Base-by-base conservation (phyloP, 2,329 filamentous ascomycete species). In the Aspergillus ibericus region DNA sequence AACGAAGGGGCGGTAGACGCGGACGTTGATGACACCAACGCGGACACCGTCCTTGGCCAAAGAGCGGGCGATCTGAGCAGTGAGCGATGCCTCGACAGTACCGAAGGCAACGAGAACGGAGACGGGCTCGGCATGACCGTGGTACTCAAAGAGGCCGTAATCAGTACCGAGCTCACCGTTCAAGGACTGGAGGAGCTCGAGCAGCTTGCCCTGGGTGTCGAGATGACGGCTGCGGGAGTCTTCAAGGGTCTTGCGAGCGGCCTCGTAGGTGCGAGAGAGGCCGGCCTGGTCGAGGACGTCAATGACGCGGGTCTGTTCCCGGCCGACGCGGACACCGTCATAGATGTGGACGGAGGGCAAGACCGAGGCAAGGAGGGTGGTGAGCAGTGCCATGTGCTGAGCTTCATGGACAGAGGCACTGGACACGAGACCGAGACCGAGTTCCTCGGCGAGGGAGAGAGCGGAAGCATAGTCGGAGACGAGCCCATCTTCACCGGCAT, bases 361-460 rank as follows among this genome's bases (percentile, higher is more conserved):
- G 13, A 95, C 79, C 47, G 85, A 87, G 18, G 92, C 89, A 61
- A 96, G 80, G 22, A 96, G 79, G 3, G 92, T 96, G 1, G 92
- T 86, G 68, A 96, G 88, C n/a, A 96, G 79, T 7, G 92, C 85
- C 89, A 96, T 96, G 79, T 99, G 95, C 82, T 99, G 95, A 50
- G 90, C 84, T 80, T 99, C 95, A 67, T 96, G 93, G 29, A 90
- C 87, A 29, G 92, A 96, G 54, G 87, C 86, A 74, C 92, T 96
- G 63, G 90, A 85, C 48, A 99, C 86, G 42, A 99, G 83, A 48
- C 88, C 93, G 27, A 98, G 82, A 15, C 95, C 93, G 13, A 98
- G 84, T 66, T 98, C 95, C 75, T 98, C 95, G 8, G 92, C 90
- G 50, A 93, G 79, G 63, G 88, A 85, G 70, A 98, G 82, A 3